Evolutionary conservation across 306 rosid genomes (phyloP).

Genomic region (Gastrolobium villosum): DNA sequence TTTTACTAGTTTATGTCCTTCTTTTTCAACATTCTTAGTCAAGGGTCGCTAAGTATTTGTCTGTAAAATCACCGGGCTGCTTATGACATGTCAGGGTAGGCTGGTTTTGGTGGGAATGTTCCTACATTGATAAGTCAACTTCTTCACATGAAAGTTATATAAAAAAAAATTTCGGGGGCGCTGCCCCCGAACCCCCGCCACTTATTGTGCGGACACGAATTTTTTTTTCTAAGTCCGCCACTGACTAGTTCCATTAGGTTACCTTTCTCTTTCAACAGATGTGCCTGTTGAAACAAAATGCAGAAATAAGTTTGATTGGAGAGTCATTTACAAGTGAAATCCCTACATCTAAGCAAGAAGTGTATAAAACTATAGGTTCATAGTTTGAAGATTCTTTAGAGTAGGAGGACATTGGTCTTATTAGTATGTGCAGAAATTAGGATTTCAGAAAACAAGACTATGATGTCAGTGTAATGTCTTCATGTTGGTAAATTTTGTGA

Average conservation of each 20-base stretch:
- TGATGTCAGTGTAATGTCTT: background rate
- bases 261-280: conserved; percentile 48
- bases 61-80: too few relatives aligned
- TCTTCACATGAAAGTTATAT: too few relatives aligned
- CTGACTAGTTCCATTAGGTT: conserved; percentile 35
- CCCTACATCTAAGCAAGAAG: background rate
- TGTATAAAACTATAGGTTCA: background rate
- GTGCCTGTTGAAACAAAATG: conserved; percentile 41
- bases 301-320: background rate
- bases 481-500: background rate
- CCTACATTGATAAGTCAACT: too few relatives aligned
- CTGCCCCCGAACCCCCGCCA: too few relatives aligned
- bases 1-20: too few relatives aligned
- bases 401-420: background rate
- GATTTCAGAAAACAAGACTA: background rate
- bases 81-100: too few relatives aligned
- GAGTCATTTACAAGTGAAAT: background rate
- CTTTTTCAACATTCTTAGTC: too few relatives aligned
- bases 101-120: too few relatives aligned
- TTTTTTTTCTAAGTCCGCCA: too few relatives aligned
- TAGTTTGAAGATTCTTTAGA: background rate
- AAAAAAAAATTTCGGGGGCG: too few relatives aligned
- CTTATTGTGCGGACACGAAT: too few relatives aligned
- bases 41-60: too few relatives aligned
- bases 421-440: background rate